Conservation (phyloP, 768 basidiomycete genomes). For the Cyathus striatus region DNA sequence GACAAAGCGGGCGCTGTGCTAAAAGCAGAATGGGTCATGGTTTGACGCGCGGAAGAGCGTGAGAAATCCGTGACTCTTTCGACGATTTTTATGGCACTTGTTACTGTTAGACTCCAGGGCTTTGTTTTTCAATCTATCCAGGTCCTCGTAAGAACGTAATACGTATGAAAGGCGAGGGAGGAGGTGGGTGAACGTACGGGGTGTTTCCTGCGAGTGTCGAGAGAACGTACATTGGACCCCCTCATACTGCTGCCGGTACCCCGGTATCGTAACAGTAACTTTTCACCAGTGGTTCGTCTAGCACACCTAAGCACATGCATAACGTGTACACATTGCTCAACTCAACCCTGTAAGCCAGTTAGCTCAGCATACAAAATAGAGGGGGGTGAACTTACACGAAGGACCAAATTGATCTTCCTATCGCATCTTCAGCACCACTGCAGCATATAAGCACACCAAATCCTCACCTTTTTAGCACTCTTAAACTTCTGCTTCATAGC, state of each 20-base stretch:
- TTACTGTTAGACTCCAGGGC: conserved; percentile 62
- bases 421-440: neutral
- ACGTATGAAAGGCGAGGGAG: neutral
- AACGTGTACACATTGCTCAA: neutral
- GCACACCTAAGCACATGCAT: neutral
- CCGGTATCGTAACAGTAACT: conserved; percentile 74
- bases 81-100: conserved; percentile 92
- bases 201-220: conserved; percentile 70
- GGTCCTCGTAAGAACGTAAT: too few species aligned
- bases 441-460: conserved; percentile 34
- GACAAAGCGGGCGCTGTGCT: too few species aligned
- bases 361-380: neutral
- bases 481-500: conserved; percentile 81
- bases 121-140: conserved; percentile 74
- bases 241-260: conserved; percentile 77
- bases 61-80: too few species aligned
- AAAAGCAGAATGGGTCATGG: too few species aligned
- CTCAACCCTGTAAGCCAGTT: conserved; percentile 39
- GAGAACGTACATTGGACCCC: conserved; percentile 70
- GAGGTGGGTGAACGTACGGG: conserved; percentile 32
- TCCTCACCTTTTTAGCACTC: conserved; percentile 66
- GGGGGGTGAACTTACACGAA: conserved; percentile 74
- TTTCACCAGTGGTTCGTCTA: conserved; percentile 97
- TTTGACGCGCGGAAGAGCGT: too few species aligned
- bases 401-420: conserved; percentile 86